phyloP scores from a whole-genome alignment of 768 basidiomycete genomes.

The Pulveroboletus ravenelii region DNA sequence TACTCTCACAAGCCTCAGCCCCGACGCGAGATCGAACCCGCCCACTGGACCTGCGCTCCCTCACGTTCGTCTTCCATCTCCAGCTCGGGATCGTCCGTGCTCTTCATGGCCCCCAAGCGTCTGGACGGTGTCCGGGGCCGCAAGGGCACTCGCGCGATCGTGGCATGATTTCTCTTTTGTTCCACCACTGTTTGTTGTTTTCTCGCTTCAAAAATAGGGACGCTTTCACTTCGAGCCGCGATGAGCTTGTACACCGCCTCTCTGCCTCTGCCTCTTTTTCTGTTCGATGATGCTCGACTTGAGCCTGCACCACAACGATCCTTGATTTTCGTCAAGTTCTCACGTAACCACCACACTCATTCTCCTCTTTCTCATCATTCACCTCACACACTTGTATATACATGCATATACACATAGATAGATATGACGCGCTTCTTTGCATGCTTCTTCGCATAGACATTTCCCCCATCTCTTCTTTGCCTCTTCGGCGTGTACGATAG shows the following conservation, averaged over 20 bases:
- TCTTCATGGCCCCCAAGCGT: constrained; percentile 28
- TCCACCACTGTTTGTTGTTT: neutral
- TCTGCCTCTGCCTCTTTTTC: neutral
- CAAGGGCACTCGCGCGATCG: constrained; percentile 8
- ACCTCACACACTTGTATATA: constrained; percentile 32
- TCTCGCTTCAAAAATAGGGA: constrained; percentile 13
- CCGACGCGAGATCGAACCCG: constrained; percentile 1
- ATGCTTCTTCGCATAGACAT: constrained; percentile 29
- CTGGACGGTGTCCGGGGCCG: constrained; percentile 14
- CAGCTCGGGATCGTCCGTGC: constrained; percentile 26
- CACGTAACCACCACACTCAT: constrained; percentile 26
- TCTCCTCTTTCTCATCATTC: constrained; percentile 13
- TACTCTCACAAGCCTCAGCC: constrained; percentile 15
- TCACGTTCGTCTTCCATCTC: constrained; percentile 20
- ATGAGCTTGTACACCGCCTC: constrained; percentile 13
- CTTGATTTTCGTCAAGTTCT: constrained; percentile 5
- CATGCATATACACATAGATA: constrained; percentile 37
- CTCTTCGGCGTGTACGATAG: constrained; percentile 28
- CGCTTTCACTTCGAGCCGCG: constrained; percentile 17
- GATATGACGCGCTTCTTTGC: constrained; percentile 21
- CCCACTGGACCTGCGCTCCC: constrained; percentile 17
- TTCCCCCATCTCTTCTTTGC: constrained; percentile 10
- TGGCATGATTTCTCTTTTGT: constrained; percentile 5
- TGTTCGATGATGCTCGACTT: constrained; percentile 14
- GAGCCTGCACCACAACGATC: constrained; percentile 24